Evolutionary conservation across 1,284 basidiomycete genomes (phyloP).

Genomic region (Austroboletus rostrupii): DNA sequence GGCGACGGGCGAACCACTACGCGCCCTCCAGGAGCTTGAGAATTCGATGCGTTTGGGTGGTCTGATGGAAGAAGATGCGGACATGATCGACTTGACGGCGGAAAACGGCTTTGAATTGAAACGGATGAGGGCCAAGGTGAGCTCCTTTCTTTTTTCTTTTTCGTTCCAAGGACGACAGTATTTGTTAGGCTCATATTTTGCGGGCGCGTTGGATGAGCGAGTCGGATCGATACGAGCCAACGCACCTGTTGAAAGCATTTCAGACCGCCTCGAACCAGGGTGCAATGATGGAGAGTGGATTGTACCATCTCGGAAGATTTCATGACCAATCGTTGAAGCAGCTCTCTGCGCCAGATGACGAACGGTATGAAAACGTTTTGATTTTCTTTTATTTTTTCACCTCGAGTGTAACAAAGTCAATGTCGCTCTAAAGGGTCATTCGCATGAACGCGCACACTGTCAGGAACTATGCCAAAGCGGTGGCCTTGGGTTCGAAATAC

Average conservation of each 20-base stretch:
- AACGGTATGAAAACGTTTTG: constrained; percentile 38
- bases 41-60: constrained; percentile 62
- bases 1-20: constrained; percentile 77
- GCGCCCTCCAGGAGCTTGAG: constrained; percentile 87
- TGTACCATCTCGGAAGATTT: constrained; percentile 85
- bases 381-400: background rate
- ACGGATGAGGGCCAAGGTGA: constrained; percentile 71
- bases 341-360: constrained; percentile 46
- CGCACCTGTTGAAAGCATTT: constrained; percentile 20
- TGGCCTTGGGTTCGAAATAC: constrained; percentile 88
- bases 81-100: constrained; percentile 54
- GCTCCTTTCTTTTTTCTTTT: constrained; percentile 1
- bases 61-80: constrained; percentile 35
- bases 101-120: constrained; percentile 47
- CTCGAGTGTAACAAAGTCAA: background rate
- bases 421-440: constrained; percentile 40
- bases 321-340: constrained; percentile 73
- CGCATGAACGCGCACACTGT: constrained; percentile 64
- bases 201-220: constrained; percentile 93
- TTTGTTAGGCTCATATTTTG: constrained; percentile 73
- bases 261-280: constrained; percentile 14
- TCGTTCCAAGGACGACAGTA: background rate
- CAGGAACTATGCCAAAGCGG: constrained; percentile 71
- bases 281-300: constrained; percentile 78
- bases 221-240: constrained; percentile 81